These are phyloP conservation scores for Jacaranda copaia DNA, from an alignment of 257 asterid genomes.

Conservation along the genomic window DNA sequence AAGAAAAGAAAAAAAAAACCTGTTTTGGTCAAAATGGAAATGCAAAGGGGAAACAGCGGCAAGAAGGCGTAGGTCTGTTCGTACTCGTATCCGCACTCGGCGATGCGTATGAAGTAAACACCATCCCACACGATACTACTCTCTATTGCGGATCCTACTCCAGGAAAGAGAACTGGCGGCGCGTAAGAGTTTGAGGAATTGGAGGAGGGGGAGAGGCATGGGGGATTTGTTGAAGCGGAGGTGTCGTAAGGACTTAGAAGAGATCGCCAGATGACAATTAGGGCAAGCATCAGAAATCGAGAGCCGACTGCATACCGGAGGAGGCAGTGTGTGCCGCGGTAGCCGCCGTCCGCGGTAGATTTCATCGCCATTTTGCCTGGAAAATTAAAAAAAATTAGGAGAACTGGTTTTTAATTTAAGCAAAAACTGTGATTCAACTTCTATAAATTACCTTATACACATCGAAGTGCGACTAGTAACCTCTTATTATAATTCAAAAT, in stretches of 20 bases:
- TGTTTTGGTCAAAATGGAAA: conserved; percentile 68
- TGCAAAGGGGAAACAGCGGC: conserved; percentile 90
- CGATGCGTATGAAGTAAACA: conserved; percentile 81
- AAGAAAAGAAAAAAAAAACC: conserved; percentile 45
- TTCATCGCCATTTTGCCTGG: conserved; percentile 38
- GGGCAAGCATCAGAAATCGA: conserved; percentile 49
- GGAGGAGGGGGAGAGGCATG: conserved; percentile 60
- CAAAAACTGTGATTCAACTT: background rate
- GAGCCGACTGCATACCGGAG: conserved; percentile 62
- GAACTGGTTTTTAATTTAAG: background rate
- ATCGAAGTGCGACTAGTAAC: no score
- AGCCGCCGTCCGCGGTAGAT: conserved; percentile 36
- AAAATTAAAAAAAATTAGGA: background rate
- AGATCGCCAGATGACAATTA: conserved; percentile 73
- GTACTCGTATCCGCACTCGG: conserved; percentile 92
- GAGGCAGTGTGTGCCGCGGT: conserved; percentile 40
- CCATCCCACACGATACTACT: conserved; percentile 92
- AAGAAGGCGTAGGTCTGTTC: conserved; percentile 91
- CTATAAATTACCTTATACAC: no score
- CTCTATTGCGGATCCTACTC: conserved; percentile 67
- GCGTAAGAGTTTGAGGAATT: conserved; percentile 35
- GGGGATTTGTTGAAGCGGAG: conserved; percentile 79
- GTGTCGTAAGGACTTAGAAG: conserved; percentile 83
- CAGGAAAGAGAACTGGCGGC: conserved; percentile 56
- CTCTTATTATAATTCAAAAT: no score